Evolutionary conservation across 2,329 filamentous ascomycete genomes (phyloP).

Genomic region (Chaetomium globosum): DNA sequence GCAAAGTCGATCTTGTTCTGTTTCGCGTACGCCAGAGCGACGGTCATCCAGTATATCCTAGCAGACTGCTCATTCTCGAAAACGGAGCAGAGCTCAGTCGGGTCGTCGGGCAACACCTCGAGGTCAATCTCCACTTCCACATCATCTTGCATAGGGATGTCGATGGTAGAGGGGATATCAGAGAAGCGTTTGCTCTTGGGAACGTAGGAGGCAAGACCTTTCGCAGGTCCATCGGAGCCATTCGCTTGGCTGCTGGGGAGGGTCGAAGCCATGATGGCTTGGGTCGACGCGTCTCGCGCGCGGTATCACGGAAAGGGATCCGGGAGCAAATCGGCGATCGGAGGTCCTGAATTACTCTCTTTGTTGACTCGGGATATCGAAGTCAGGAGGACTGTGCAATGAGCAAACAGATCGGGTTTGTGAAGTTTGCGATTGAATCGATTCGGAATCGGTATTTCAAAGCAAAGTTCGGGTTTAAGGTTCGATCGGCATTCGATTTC

Average conservation of each 20-base stretch:
- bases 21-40: conserved; percentile 94
- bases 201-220: conserved; percentile 46
- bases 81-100: conserved; percentile 90
- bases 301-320: neutral
- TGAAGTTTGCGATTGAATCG: neutral
- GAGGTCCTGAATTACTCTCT: neutral
- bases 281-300: conserved; percentile 15
- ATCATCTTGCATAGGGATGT: conserved; percentile 68
- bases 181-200: conserved; percentile 62
- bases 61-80: conserved; percentile 92
- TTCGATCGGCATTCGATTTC: neutral
- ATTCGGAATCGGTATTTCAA: neutral
- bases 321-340: neutral
- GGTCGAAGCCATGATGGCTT: conserved; percentile 26
- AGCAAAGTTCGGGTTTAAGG: conserved; percentile 5
- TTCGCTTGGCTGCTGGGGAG: conserved; percentile 20
- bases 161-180: conserved; percentile 66
- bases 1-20: conserved; percentile 88
- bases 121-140: conserved; percentile 90
- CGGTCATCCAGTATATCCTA: conserved; percentile 96
- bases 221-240: conserved; percentile 28
- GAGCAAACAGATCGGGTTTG: conserved; percentile 1
- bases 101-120: conserved; percentile 87
- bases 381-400: conserved; percentile 2
- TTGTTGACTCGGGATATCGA: neutral